A percentile compares a stretch with the other conserved stretches of the same genome.
phyloP scores from a whole-genome alignment of 1,139 yeast species.

The Lizanozyma gosingica region DNA sequence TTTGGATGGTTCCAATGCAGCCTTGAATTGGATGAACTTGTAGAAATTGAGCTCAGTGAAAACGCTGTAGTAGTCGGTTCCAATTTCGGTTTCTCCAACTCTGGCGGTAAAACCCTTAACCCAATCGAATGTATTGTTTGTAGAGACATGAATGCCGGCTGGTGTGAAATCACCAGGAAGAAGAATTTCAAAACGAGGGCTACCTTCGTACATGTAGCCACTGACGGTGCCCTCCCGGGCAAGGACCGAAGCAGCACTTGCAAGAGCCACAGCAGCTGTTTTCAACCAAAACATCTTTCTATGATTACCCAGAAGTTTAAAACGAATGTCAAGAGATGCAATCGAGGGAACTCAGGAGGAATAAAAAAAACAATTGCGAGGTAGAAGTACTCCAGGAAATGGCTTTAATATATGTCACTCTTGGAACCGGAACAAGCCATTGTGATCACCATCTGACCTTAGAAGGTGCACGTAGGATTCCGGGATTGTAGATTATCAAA shows the following conservation, averaged over 20 bases:
- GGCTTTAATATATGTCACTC: no score
- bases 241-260: background rate
- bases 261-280: background rate
- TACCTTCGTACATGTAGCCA: background rate
- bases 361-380: no score
- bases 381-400: no score
- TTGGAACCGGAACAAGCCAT: no score
- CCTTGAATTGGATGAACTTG: background rate
- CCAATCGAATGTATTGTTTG: background rate
- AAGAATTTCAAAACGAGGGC: background rate
- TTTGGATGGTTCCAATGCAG: background rate
- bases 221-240: background rate
- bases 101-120: background rate
- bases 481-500: no score
- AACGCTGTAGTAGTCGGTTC: background rate
- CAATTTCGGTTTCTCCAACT: background rate
- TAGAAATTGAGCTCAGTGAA: background rate
- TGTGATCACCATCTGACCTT: no score
- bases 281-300: background rate
- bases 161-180: background rate
- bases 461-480: no score
- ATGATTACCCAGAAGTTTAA: no score
- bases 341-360: no score
- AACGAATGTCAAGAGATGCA: no score
- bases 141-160: background rate